A percentile compares a stretch with the other conserved stretches of the same genome.
Conservation (phyloP, 2,329 filamentous ascomycete species). For the Stachybotrys elegans region DNA sequence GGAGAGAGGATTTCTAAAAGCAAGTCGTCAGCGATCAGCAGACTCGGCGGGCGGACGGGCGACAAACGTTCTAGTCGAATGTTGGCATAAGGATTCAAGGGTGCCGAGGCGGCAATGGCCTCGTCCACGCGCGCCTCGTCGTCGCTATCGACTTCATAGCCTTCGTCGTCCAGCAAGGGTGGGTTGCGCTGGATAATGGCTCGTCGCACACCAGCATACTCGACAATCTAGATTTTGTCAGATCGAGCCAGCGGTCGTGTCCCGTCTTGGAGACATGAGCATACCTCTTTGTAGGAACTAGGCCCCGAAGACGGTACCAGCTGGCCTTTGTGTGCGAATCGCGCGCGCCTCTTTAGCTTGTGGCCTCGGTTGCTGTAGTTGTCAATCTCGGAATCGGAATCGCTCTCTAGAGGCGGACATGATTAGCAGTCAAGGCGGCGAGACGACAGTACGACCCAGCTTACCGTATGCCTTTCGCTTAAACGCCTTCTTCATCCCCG, state of each 20-base stretch:
- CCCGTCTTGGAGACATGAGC: conserved; percentile 18
- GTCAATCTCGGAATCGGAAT: conserved; percentile 69
- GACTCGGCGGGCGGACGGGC: conserved; percentile 20
- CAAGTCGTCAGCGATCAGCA: too few relatives aligned
- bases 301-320: conserved; percentile 62
- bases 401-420: conserved; percentile 54
- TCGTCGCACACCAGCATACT: conserved; percentile 68
- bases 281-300: conserved; percentile 66
- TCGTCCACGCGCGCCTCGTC: conserved; percentile 60
- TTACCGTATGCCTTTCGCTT: conserved; percentile 60
- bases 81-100: conserved; percentile 69
- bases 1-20: conserved; percentile 67
- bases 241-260: too few relatives aligned
- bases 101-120: conserved; percentile 56
- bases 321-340: conserved; percentile 65
- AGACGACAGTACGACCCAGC: conserved; percentile 7
- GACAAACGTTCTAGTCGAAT: neutral
- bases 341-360: conserved; percentile 71
- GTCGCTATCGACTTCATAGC: conserved; percentile 69
- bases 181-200: conserved; percentile 72
- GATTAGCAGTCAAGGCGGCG: conserved; percentile 13
- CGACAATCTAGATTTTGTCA: conserved; percentile 49
- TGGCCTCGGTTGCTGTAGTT: conserved; percentile 69
- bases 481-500: conserved; percentile 62
- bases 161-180: conserved; percentile 68